Evolutionary conservation across 495 filamentous ascomycete genomes (phyloP), one percentile per base, ranked within the genome.

Genomic region (Aspergillus ellipticus): DNA sequence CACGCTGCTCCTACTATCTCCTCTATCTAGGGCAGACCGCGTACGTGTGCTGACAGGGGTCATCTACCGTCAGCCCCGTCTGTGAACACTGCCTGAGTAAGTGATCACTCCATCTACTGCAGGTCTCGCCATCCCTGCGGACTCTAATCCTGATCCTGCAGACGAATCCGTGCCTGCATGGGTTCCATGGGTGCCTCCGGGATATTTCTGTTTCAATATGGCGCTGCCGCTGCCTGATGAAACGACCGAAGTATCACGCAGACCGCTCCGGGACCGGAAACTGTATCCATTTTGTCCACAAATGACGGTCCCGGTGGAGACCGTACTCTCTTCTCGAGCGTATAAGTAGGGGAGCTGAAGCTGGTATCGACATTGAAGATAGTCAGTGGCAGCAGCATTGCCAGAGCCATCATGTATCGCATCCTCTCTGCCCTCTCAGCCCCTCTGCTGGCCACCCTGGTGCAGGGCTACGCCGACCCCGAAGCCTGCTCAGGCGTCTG

Each of bases 401-500:
- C 2, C 13, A 29, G 24, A 29, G 4, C 24, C 45, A 29, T 21
- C 22, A 48, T 48, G 45, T 16, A 48, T 22, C 28, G 6, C 4
- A 22, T 48, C 8, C 24, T 48, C 9, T 16, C 45, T 28, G 22
- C 22, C 22, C 21, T 29, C 6, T 49, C 58, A 4, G 24, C 46
- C 15, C 21, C 51, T 2, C 37, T 62, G 26, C 59, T 51, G 22
- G 46, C 37, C 4, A 46, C 42, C 26, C 59, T 68, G 28, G 78
- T 61, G 20, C 67, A 72, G 42, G 72, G 69, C 39, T 81, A 81
- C 64, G 75, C 74, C 16, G 76, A 83, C 51, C 85, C 84, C 0
- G 74, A 79, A 0, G 54, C 77, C 1, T 89, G 86, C 65, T 77
- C 73, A 4, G 85, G 85, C 7, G 70, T 68, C 10, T 90, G 86